Evolutionary conservation across 1,284 basidiomycete species (phyloP).

Genomic region (Tilletia setariae): DNA sequence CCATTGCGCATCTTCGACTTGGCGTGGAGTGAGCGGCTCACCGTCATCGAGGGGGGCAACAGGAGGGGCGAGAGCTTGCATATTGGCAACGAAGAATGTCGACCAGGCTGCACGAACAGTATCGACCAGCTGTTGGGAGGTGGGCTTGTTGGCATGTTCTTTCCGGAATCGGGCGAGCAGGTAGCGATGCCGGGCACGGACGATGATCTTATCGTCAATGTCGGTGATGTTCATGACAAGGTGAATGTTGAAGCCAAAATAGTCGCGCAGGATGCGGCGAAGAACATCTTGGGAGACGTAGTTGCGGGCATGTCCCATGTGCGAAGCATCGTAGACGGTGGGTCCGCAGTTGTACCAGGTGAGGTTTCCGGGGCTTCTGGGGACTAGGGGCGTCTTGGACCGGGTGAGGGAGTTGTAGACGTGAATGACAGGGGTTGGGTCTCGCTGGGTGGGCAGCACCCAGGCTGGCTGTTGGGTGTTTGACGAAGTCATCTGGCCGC

Average conservation of each 20-base stretch:
- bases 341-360: slow-evolving; percentile 99
- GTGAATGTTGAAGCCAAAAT: slow-evolving; percentile 94
- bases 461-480: slow-evolving; percentile 7
- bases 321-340: slow-evolving; percentile 97
- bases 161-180: slow-evolving; percentile 60
- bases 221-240: slow-evolving; percentile 99
- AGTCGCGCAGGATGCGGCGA: slow-evolving; percentile 86
- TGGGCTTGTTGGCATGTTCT: slow-evolving; percentile 14
- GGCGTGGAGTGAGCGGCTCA: slow-evolving; percentile 15
- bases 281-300: slow-evolving; percentile 98
- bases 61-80: slow-evolving; percentile 44
- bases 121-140: slow-evolving; percentile 35
- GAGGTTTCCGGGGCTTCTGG: slow-evolving; percentile 74
- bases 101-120: slow-evolving; percentile 43
- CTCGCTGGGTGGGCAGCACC: slow-evolving; percentile 9
- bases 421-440: slow-evolving; percentile 59
- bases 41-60: slow-evolving; percentile 25
- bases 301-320: slow-evolving; percentile 99
- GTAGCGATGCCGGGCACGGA: slow-evolving; percentile 44
- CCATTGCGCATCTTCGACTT: slow-evolving; percentile 46
- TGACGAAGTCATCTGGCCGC: background rate
- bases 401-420: slow-evolving; percentile 93
- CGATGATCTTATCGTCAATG: slow-evolving; percentile 92
- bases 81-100: slow-evolving; percentile 43
- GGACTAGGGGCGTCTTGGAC: slow-evolving; percentile 73